A percentile compares a stretch with the other conserved stretches of the same genome.
phyloP scores from a whole-genome alignment of 352 stramenopile species.

The Pythium brachiatum region DNA sequence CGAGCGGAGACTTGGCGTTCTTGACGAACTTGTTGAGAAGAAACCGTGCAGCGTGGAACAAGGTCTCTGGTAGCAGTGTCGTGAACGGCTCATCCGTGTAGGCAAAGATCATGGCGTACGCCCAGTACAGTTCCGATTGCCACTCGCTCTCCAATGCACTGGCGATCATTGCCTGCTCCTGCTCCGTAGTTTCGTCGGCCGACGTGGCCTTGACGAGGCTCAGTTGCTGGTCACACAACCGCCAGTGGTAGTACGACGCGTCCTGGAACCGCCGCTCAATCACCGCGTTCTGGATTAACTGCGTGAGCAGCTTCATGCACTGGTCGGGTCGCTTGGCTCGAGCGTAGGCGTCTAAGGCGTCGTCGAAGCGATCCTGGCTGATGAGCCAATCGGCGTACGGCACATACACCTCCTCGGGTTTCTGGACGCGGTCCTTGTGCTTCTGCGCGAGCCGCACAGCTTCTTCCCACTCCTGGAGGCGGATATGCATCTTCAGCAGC shows the following conservation, averaged over 20 bases:
- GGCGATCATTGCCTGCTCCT: constrained; percentile 27
- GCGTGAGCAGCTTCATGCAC: constrained; percentile 75
- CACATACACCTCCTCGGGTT: constrained; percentile 89
- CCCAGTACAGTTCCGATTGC: constrained; percentile 92
- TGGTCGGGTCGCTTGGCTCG: constrained; percentile 80
- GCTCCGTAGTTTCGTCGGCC: constrained; percentile 27
- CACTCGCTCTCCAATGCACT: constrained; percentile 61
- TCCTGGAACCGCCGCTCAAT: constrained; percentile 85
- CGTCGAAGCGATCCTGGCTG: constrained; percentile 90
- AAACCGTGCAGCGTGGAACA: constrained; percentile 92
- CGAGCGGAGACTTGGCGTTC: constrained; percentile 48
- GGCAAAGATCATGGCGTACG: constrained; percentile 90
- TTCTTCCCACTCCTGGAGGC: constrained; percentile 90
- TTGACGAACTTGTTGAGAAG: constrained; percentile 89
- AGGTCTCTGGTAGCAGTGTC: constrained; percentile 84
- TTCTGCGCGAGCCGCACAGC: constrained; percentile 87
- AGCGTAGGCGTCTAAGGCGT: constrained; percentile 90
- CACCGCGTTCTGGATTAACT: constrained; percentile 90
- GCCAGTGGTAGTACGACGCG: constrained; percentile 92
- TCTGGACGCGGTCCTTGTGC: constrained; percentile 70
- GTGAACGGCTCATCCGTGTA: constrained; percentile 96
- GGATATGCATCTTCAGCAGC: constrained; percentile 90
- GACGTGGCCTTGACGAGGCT: constrained; percentile 29
- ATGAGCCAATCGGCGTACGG: constrained; percentile 93
- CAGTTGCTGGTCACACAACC: constrained; percentile 85